Evolutionary conservation across 2,329 filamentous ascomycete species (phyloP), one percentile per base, ranked within the genome.

Genomic region (Mycosphaerella sp.): DNA sequence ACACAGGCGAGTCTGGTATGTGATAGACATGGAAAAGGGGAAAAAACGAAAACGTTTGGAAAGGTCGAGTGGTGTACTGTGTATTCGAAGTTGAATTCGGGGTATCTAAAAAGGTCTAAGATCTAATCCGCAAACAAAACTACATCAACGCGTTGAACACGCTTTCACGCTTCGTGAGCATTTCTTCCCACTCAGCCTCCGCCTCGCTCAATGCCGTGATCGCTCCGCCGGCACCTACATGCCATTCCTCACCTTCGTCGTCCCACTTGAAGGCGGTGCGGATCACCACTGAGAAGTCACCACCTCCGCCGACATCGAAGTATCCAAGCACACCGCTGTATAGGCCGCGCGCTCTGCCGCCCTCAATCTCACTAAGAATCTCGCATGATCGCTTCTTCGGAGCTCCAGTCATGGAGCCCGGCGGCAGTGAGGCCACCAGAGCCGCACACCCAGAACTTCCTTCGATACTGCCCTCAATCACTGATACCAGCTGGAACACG

Each of bases 341-440:
- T 48, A 96, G 72, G 32, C 89, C 84, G 48, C 92, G 77, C 62
- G 84, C 80, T 54, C 74, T 72, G 3, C 75, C 68, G 14, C 71
- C 72, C 70, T 95, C 91, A 41, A 95, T 78, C 3, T 77, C 73
- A 55, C 79, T 77, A 17, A 97, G 75, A 45, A 96, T 80, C 74
- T 95, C 85, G 69, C 92, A 96, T 59, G 87, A 92, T 45, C 92
- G 81, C 72, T 92, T 91, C 76, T 97, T 97, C 0, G 92, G 93
- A 0, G 92, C 92, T 6, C 93, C 93, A 1, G 92, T 97, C 93
- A 97, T 97, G 64, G 87, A 92, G 0, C 93, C 92, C 0, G 93
- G 90, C 0, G 93, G 92, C 0, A 97, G 77, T 45, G 84, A 87
- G 6, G 83, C 79, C 0, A 86, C 81, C 0, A 97, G 80, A 3